A percentile compares a stretch with the other conserved stretches of the same genome.
Conservation (phyloP, 108 stramenopile genomes). For the Pseudonitzschia multiseries region DNA sequence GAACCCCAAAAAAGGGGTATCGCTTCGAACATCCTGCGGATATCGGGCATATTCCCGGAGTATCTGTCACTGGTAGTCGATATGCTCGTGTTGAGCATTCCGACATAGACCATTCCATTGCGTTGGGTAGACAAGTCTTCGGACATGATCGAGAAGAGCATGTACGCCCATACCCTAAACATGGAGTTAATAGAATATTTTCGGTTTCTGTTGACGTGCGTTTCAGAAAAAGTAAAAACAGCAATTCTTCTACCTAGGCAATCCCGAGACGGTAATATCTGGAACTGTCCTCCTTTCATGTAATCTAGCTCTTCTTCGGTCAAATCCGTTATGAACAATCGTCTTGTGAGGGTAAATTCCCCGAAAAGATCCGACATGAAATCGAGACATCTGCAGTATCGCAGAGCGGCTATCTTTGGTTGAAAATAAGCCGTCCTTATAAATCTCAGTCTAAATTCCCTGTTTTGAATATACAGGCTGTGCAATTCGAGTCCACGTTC, state of each 20-base stretch:
- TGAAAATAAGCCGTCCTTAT: constrained; percentile 1
- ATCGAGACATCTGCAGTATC: constrained; percentile 6
- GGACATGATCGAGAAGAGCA: not conserved
- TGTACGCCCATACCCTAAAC: not conserved
- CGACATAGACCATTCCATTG: not conserved
- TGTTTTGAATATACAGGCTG: not conserved
- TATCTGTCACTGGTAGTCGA: not conserved
- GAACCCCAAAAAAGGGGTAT: constrained; percentile 7
- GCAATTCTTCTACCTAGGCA: constrained; percentile 1
- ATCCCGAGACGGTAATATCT: constrained; percentile 6
- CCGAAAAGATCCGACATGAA: constrained; percentile 20
- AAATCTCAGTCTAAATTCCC: constrained; percentile 21
- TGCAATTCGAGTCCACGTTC: not conserved
- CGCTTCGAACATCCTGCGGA: not conserved
- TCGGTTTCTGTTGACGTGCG: not conserved
- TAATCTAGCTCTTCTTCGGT: constrained; percentile 15
- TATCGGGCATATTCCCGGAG: not conserved
- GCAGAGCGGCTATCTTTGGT: not conserved
- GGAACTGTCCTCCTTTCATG: constrained; percentile 10
- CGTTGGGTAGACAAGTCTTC: constrained; percentile 2
- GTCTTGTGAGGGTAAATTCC: constrained; percentile 4
- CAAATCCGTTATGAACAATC: constrained; percentile 17
- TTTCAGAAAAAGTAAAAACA: not conserved
- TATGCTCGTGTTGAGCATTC: not conserved
- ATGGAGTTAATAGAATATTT: not conserved